Percentiles rank a stretch among this genome's conserved stretches.
Evolutionary conservation across 1,284 basidiomycete genomes (phyloP).

Genomic region (Ustilago trichophora): DNA sequence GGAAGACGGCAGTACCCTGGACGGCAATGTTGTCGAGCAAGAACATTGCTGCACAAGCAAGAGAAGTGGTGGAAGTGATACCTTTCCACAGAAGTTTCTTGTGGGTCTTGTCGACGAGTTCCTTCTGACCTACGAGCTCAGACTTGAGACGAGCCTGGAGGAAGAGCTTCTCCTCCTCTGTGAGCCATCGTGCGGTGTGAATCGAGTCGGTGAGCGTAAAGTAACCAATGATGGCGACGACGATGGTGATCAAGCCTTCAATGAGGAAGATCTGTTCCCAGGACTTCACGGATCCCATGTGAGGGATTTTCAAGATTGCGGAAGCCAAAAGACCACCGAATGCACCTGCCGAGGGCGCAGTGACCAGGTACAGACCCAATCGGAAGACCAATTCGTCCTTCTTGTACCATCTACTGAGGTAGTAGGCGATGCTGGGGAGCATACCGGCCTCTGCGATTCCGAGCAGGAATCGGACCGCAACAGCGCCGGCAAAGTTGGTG

Average conservation of each 20-base stretch:
- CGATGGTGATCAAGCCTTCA: constrained; percentile 67
- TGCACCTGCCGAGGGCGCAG: constrained; percentile 54
- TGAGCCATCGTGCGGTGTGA: constrained; percentile 64
- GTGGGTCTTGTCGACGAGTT: constrained; percentile 44
- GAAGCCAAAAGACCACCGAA: constrained; percentile 63
- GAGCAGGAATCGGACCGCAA: constrained; percentile 65
- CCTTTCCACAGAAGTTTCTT: constrained; percentile 40
- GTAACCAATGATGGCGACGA: constrained; percentile 61
- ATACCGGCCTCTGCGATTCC: constrained; percentile 66
- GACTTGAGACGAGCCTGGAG: constrained; percentile 31
- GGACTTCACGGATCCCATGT: constrained; percentile 38
- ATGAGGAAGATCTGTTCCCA: constrained; percentile 67
- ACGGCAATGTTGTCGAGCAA: constrained; percentile 66
- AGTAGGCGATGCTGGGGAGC: constrained; percentile 59
- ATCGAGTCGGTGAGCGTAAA: constrained; percentile 66
- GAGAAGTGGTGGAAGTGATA: constrained; percentile 44
- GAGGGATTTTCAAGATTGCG: constrained; percentile 38
- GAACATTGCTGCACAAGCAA: constrained; percentile 63
- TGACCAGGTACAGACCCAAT: constrained; percentile 62
- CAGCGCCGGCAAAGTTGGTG: constrained; percentile 59
- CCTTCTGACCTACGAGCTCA: constrained; percentile 44
- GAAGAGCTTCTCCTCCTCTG: constrained; percentile 63
- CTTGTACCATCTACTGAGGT: constrained; percentile 66
- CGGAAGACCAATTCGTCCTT: constrained; percentile 65
- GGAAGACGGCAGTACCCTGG: constrained; percentile 64